Evolutionary conservation across 257 asterid species (phyloP).

Genomic region (Rauvolfia tetraphylla): DNA sequence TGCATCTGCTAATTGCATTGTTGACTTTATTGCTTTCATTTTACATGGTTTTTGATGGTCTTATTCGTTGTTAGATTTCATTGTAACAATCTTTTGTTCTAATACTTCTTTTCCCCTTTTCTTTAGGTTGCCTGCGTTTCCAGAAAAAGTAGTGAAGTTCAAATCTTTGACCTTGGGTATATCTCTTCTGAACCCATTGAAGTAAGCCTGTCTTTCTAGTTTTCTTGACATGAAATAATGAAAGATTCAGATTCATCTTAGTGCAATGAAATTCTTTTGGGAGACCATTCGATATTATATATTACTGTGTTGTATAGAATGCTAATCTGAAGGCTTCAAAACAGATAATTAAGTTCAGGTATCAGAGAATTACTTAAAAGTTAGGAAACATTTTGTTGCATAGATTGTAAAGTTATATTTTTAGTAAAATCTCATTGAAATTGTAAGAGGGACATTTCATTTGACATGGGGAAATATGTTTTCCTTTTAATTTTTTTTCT

Average conservation of each 20-base stretch:
- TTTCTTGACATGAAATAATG: conserved; percentile 17
- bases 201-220: conserved; percentile 47
- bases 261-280: background rate
- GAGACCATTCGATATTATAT: too few species aligned
- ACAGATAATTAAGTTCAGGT: background rate
- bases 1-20: conserved; percentile 7
- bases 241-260: conserved; percentile 8
- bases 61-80: background rate
- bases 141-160: conserved; percentile 56
- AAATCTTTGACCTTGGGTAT: conserved; percentile 75
- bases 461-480: background rate
- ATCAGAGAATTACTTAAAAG: background rate
- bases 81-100: background rate
- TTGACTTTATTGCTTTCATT: background rate
- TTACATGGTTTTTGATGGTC: background rate
- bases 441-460: background rate
- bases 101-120: conserved; percentile 1
- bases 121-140: conserved; percentile 81
- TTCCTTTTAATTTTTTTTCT: too few species aligned
- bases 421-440: background rate
- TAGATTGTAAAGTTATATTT: background rate
- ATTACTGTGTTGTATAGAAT: background rate
- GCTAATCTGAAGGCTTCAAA: background rate
- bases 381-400: background rate
- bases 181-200: conserved; percentile 72